Conservation (phyloP, 1,139 yeast species). For the Pichiaceae sp. region DNA sequence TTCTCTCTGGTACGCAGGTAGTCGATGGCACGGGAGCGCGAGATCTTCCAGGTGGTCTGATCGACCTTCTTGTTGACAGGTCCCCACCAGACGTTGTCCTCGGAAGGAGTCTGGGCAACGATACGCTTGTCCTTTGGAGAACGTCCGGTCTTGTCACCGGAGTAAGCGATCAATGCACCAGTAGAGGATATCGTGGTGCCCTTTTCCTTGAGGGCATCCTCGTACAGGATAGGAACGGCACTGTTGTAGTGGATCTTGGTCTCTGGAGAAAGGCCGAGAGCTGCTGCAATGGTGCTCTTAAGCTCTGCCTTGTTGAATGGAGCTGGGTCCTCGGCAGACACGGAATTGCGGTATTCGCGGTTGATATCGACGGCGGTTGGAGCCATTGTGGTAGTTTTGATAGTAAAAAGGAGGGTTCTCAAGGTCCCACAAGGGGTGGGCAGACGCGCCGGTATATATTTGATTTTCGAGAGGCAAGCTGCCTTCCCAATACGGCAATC, state of each 20-base stretch:
- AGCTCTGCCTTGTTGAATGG: slow-evolving; percentile 18
- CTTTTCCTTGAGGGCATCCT: slow-evolving; percentile 85
- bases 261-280: slow-evolving; percentile 35
- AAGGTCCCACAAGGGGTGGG: too few relatives aligned
- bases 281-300: slow-evolving; percentile 22
- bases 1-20: slow-evolving; percentile 94
- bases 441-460: not conserved
- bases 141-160: slow-evolving; percentile 95
- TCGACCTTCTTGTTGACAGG: slow-evolving; percentile 95
- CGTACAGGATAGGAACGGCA: slow-evolving; percentile 87
- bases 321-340: slow-evolving; percentile 14
- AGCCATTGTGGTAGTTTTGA: slow-evolving; percentile 22
- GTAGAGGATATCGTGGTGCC: slow-evolving; percentile 90
- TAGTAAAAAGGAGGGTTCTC: too few relatives aligned
- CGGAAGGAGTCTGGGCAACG: slow-evolving; percentile 86
- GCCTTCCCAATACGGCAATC: not conserved
- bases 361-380: slow-evolving; percentile 29
- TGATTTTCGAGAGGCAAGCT: not conserved
- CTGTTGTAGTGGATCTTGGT: slow-evolving; percentile 74
- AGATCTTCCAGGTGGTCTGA: slow-evolving; percentile 91
- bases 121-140: slow-evolving; percentile 98
- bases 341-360: slow-evolving; percentile 20
- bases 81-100: slow-evolving; percentile 95
- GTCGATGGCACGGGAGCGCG: slow-evolving; percentile 95
- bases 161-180: slow-evolving; percentile 93